phyloP scores from a whole-genome alignment of 805 yeast genomes.

The Saccharomyces eubayanus region DNA sequence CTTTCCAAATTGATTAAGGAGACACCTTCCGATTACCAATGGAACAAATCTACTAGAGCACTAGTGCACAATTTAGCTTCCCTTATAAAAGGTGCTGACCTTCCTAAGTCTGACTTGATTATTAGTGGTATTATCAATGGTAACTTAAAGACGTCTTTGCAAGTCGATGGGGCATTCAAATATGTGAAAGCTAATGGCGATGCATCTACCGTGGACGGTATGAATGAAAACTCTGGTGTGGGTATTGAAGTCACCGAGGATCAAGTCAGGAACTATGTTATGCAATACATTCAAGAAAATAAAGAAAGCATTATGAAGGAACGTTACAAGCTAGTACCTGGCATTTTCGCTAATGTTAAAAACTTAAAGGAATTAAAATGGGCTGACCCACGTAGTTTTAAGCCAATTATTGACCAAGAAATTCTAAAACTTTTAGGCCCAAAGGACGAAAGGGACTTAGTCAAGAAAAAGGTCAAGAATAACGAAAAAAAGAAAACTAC shows the following conservation, averaged over 20 bases:
- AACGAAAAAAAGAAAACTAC: constrained; percentile 33
- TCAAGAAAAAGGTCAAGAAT: constrained; percentile 63
- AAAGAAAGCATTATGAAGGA: constrained; percentile 54
- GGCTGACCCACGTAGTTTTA: constrained; percentile 84
- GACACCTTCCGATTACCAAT: constrained; percentile 25
- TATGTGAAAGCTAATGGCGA: constrained; percentile 51
- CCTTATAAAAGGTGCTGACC: constrained; percentile 48
- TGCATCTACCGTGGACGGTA: constrained; percentile 38
- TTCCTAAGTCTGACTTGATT: constrained; percentile 43
- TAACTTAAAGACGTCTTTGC: constrained; percentile 57
- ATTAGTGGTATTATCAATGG: constrained; percentile 57
- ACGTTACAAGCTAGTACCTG: constrained; percentile 75
- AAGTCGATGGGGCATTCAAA: constrained; percentile 72
- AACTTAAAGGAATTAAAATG: constrained; percentile 70
- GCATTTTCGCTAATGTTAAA: constrained; percentile 69
- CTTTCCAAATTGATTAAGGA: constrained; percentile 51
- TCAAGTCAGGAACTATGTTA: constrained; percentile 52
- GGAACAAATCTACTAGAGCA: constrained; percentile 54
- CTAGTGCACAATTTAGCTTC: constrained; percentile 73
- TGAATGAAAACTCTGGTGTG: constrained; percentile 68
- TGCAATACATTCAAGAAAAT: constrained; percentile 50
- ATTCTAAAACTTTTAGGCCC: constrained; percentile 77
- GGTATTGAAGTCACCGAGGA: constrained; percentile 66
- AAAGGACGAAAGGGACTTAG: constrained; percentile 86
- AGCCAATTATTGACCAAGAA: constrained; percentile 76